Percentiles rank a stretch among this genome's conserved stretches.
Conservation (phyloP, 2,329 filamentous ascomycete genomes). For the Acrodontium crateriforme region DNA sequence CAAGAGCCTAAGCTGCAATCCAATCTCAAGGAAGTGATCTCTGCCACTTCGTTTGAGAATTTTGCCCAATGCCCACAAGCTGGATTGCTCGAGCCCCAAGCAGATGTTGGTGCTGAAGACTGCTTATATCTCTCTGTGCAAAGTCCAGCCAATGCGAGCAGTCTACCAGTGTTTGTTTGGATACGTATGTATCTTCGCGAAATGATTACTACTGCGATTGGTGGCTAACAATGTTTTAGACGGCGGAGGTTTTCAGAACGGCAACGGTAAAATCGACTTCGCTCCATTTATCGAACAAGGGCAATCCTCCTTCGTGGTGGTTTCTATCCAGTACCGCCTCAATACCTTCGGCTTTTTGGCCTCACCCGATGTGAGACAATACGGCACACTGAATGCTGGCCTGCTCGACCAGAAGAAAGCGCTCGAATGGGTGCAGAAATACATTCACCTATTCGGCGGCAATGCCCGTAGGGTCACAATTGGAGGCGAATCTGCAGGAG, state of each 20-base stretch:
- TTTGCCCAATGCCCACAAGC: conserved; percentile 13
- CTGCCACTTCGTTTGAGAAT: conserved; percentile 8
- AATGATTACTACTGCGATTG: too few species aligned
- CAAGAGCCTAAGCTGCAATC: conserved; percentile 21
- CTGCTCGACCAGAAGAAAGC: conserved; percentile 25
- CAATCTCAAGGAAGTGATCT: conserved; percentile 12
- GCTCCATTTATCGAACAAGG: conserved; percentile 33
- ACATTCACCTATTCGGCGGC: conserved; percentile 24
- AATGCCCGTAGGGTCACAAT: conserved; percentile 24
- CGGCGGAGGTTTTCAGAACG: conserved; percentile 25
- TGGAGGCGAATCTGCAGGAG: conserved; percentile 23
- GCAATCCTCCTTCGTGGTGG: conserved; percentile 36
- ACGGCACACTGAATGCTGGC: conserved; percentile 35
- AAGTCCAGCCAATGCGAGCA: conserved; percentile 20
- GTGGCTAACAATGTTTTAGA: too few species aligned
- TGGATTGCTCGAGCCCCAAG: too few species aligned
- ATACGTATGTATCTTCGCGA: too few species aligned
- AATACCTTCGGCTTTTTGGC: conserved; percentile 60
- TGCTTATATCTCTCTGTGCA: conserved; percentile 22
- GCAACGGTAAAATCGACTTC: conserved; percentile 26
- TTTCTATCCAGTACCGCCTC: conserved; percentile 65
- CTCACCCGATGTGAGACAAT: conserved; percentile 36
- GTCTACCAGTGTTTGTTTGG: conserved; percentile 28
- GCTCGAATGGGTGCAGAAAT: conserved; percentile 25
- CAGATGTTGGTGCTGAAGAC: conserved; percentile 15